These are phyloP conservation scores for Schizosaccharomyces osmophilus DNA, from an alignment of 805 yeast genomes.

Conservation along the genomic window DNA sequence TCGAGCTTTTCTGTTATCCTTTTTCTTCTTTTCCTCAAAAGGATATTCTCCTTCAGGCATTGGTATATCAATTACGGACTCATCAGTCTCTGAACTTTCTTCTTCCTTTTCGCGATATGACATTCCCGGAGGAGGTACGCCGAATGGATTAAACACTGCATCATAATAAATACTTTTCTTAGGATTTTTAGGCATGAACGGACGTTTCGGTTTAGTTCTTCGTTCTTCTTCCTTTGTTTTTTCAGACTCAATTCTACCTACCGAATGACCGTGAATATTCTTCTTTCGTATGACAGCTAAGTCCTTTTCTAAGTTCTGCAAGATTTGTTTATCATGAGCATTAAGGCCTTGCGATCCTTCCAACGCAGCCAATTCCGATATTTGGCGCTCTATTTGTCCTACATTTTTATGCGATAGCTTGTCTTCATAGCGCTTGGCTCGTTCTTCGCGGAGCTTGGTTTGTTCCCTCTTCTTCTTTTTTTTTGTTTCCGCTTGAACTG, in stretches of 20 bases:
- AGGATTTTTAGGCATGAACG: background rate
- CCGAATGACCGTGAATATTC: background rate
- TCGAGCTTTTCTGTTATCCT: background rate
- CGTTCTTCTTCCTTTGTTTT: background rate
- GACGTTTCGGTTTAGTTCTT: background rate
- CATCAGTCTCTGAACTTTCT: background rate
- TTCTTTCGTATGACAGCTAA: background rate
- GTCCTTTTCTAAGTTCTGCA: background rate
- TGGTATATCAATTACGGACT: background rate
- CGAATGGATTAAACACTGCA: background rate
- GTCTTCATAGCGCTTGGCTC: background rate
- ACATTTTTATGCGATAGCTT: background rate
- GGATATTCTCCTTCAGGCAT: background rate
- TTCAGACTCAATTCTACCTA: background rate
- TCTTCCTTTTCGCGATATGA: background rate
- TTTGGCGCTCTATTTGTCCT: background rate
- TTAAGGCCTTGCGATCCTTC: background rate
- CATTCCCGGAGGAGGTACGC: constrained; percentile 2
- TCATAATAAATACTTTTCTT: background rate
- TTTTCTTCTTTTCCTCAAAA: background rate
- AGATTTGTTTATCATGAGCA: background rate
- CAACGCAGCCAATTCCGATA: background rate
- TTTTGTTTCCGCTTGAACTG: background rate
- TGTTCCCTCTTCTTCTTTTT: background rate
- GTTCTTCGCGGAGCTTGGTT: background rate